Base-by-base conservation (phyloP, 1,139 yeast species). In the Scheffersomyces lignicola region DNA sequence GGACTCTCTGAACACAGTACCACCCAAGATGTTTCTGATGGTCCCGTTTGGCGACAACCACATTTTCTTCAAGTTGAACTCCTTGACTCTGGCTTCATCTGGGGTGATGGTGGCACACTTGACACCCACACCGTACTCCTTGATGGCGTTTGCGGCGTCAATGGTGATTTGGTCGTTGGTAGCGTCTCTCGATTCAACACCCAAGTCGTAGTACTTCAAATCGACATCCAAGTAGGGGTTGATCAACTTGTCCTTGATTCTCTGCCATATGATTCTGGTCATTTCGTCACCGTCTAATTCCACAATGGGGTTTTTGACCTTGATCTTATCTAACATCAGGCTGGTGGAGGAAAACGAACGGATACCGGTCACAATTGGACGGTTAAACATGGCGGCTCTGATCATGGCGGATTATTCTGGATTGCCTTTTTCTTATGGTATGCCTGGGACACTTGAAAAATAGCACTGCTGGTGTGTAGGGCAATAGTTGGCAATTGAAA, bases 91-190 rank as follows among this genome's bases (percentile, higher is more conserved):
- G 27, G 79, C 82, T 60, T 84, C 94, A 57, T 84, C 94, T 2
- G 94, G 94, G 2, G 94, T 84, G 50, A 84, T 84, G 29, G 94
- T 84, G 40, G 94, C 94, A 73, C 94, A 84, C 61, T 84, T 84
- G 46, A 84, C 78, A 39, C 90, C 94, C 28, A 84, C 94, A 42
- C 90, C 90, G 51, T 80, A 79, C 56, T 83, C 64, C 56, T 78
- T 70, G 44, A 83, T 84, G 29, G 92, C 92, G 38, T 80, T 65
- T 13, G 92, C 94, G 17, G 90, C 83, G 43, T 84, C 92, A 22
- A 73, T 51, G 14, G 94, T 84, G 45, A 84, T 80, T 58, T 81
- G 69, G 56, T 84, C 94, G 41, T 80, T 66, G 22, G 94, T 83
- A 40, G 73, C 62, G 54, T 84, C 94, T 62, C 94, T 73, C 48